phyloP scores from a whole-genome alignment of 208 protist species.

The Crithidia bombi region DNA sequence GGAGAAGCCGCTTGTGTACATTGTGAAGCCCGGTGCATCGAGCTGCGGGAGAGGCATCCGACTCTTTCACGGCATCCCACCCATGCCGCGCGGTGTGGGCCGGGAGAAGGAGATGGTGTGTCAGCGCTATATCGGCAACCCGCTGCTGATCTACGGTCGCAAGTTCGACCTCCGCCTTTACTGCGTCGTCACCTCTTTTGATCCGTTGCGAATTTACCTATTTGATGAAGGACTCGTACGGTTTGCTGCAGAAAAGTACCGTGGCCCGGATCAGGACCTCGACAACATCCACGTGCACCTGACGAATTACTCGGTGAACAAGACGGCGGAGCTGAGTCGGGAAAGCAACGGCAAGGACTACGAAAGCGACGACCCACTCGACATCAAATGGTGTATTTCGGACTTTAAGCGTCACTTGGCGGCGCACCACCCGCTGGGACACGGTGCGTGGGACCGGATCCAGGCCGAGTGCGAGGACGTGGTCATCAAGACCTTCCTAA shows the following conservation, averaged over 20 bases:
- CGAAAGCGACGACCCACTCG: conserved; percentile 70
- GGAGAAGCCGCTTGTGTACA: conserved; percentile 82
- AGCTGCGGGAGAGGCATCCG: conserved; percentile 90
- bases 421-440: conserved; percentile 55
- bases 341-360: conserved; percentile 69
- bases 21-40: conserved; percentile 88
- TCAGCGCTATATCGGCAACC: conserved; percentile 94
- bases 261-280: conserved; percentile 73
- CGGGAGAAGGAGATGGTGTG: conserved; percentile 75
- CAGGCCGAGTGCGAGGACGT: conserved; percentile 78
- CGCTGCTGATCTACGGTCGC: conserved; percentile 92
- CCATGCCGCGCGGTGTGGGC: conserved; percentile 52
- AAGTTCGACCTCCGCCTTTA: conserved; percentile 97
- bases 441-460: conserved; percentile 65
- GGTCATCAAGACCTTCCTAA: conserved; percentile 93
- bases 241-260: conserved; percentile 94
- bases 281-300: conserved; percentile 94
- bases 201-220: conserved; percentile 91
- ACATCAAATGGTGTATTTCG: conserved; percentile 92
- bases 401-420: conserved; percentile 74
- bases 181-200: conserved; percentile 90
- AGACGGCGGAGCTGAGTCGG: conserved; percentile 80
- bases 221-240: conserved; percentile 95
- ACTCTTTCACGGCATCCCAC: conserved; percentile 71
- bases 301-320: conserved; percentile 98